Evolutionary conservation across 2,329 filamentous ascomycete species (phyloP).

Genomic region (Colletotrichum tabaci): DNA sequence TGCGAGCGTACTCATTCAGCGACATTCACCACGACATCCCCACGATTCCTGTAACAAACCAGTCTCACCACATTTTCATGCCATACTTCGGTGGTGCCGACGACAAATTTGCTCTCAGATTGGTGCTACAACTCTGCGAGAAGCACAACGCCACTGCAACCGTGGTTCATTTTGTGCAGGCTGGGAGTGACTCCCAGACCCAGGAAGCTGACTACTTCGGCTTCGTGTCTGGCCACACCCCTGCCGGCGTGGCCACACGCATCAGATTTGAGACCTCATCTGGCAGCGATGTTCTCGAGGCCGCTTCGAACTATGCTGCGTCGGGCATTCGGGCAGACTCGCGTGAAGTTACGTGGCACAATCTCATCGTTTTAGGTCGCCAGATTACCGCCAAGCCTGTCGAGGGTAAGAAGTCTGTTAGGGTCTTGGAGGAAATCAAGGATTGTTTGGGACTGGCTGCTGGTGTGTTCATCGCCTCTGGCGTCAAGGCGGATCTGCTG

Average conservation of each 20-base stretch:
- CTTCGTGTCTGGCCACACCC: constrained; percentile 47
- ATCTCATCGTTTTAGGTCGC: constrained; percentile 47
- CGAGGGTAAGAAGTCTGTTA: constrained; percentile 4
- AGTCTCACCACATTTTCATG: constrained; percentile 87
- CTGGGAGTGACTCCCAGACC: constrained; percentile 40
- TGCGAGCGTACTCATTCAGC: constrained; percentile 71
- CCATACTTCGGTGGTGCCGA: constrained; percentile 90
- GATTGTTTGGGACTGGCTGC: constrained; percentile 46
- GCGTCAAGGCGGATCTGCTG: constrained; percentile 50
- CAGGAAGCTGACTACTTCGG: constrained; percentile 45
- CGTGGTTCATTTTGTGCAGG: constrained; percentile 66
- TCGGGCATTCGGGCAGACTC: constrained; percentile 33
- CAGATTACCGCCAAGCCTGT: constrained; percentile 43
- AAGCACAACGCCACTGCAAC: constrained; percentile 86
- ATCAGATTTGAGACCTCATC: constrained; percentile 44
- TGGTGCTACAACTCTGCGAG: constrained; percentile 87
- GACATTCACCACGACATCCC: constrained; percentile 65
- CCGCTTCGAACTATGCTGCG: constrained; percentile 31
- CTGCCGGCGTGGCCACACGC: constrained; percentile 44
- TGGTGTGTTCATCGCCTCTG: constrained; percentile 40
- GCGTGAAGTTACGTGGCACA: constrained; percentile 43
- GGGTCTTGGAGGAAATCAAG: constrained; percentile 47
- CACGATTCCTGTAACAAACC: constrained; percentile 73
- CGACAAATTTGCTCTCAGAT: constrained; percentile 82
- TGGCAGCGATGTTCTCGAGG: constrained; percentile 26